Evolutionary conservation across 2,329 filamentous ascomycete genomes (phyloP).

Genomic region (Fusarium falciforme): DNA sequence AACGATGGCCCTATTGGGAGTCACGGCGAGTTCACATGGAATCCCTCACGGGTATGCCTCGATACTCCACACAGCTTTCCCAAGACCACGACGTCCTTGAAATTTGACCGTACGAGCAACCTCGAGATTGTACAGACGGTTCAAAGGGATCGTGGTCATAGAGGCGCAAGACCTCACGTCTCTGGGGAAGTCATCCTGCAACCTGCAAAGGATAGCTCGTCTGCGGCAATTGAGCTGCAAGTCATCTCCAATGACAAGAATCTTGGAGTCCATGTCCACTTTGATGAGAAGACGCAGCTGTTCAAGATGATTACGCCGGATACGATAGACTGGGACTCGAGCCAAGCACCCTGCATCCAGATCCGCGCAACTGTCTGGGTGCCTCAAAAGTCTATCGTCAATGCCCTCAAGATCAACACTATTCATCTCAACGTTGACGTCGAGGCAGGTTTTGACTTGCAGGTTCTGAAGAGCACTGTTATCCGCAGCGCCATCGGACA

Average conservation of each 20-base stretch:
- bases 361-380: constrained; percentile 61
- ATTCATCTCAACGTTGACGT: constrained; percentile 56
- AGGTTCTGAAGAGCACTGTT: constrained; percentile 40
- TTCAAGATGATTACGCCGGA: constrained; percentile 55
- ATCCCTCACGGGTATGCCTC: constrained; percentile 41
- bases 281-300: constrained; percentile 50
- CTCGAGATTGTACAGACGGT: constrained; percentile 56
- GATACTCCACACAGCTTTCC: constrained; percentile 15
- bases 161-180: constrained; percentile 50
- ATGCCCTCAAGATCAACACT: constrained; percentile 50
- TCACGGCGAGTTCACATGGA: constrained; percentile 43
- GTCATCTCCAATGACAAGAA: constrained; percentile 57
- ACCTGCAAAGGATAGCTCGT: constrained; percentile 46
- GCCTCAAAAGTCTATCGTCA: constrained; percentile 54
- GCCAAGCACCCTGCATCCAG: constrained; percentile 57
- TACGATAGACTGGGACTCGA: constrained; percentile 43
- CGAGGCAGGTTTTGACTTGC: constrained; percentile 54
- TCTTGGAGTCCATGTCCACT: constrained; percentile 50
- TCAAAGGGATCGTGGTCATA: constrained; percentile 28
- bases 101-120: constrained; percentile 50
- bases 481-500: constrained; percentile 54
- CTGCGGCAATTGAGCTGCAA: constrained; percentile 57
- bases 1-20: constrained; percentile 42
- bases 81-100: constrained; percentile 1
- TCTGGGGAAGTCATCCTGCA: constrained; percentile 60